Percentiles rank a stretch among this genome's conserved stretches.
Conservation (phyloP, 2,329 filamentous ascomycete species). For the Pyrenochaeta sp. region DNA sequence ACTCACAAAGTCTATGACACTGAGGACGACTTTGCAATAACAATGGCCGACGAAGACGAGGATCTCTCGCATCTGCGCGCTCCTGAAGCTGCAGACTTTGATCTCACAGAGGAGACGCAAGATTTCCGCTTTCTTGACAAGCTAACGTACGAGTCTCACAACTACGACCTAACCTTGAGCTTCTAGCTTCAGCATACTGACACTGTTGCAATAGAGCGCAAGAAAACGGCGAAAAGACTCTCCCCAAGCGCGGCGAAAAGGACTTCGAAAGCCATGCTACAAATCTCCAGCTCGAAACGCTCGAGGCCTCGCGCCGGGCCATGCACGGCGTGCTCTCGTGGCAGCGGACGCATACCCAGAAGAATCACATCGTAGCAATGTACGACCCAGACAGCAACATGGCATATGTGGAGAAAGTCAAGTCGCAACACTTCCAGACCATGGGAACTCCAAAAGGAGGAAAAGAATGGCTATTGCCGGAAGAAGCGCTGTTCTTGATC, state of each 20-base stretch:
- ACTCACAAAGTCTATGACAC: background rate
- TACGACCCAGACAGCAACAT: slow-evolving; percentile 73
- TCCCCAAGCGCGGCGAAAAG: slow-evolving; percentile 93
- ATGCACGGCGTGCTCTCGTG: slow-evolving; percentile 88
- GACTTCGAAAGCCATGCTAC: slow-evolving; percentile 97
- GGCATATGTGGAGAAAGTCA: slow-evolving; percentile 73
- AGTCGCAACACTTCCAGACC: slow-evolving; percentile 75
- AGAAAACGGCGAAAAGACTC: slow-evolving; percentile 56
- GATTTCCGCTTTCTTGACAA: slow-evolving; percentile 81
- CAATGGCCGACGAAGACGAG: slow-evolving; percentile 49
- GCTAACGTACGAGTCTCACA: slow-evolving; percentile 57
- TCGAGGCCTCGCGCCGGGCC: slow-evolving; percentile 82
- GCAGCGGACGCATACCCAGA: slow-evolving; percentile 76
- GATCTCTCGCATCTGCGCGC: slow-evolving; percentile 38
- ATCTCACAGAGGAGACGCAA: slow-evolving; percentile 80
- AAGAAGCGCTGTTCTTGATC: slow-evolving; percentile 88
- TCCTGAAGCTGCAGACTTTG: slow-evolving; percentile 41
- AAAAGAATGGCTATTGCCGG: slow-evolving; percentile 83
- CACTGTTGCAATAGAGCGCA: slow-evolving; percentile 23
- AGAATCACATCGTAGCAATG: slow-evolving; percentile 72
- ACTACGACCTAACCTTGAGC: background rate
- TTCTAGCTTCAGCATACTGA: slow-evolving; percentile 6
- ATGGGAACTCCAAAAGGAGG: slow-evolving; percentile 67
- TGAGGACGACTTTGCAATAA: background rate
- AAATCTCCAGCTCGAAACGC: slow-evolving; percentile 76